Evolutionary conservation across 495 filamentous ascomycete species (phyloP), one percentile per base, ranked within the genome.

Genomic region (Cercophora samala): DNA sequence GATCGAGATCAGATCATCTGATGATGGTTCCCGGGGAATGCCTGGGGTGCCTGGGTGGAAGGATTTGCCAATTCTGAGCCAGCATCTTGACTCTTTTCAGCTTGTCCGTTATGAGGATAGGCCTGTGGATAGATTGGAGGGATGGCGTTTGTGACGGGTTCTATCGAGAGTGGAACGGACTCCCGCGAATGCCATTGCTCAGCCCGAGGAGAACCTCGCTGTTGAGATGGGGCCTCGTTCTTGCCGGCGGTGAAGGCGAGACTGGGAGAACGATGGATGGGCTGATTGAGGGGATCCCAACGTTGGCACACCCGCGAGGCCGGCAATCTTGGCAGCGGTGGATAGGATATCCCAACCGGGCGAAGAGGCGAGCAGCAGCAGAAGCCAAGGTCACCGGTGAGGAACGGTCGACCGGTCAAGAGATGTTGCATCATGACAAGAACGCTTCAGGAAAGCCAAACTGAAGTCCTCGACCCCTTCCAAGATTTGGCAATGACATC

Each of bases 161-260:
- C 29, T 32, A 8, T 32, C 4, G 29, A 32, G 29, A 4, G 29
- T 32, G 29, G 29, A 32, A 32, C 29, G n/a, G n/a, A n/a, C n/a
- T n/a, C 29, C 8, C 29, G 29, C 8, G 8, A 32, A 32, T 32
- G 3, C 29, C 29, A 32, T 32, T 32, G 8, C 29, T 13, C 37
- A 46, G 2, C 11, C 37, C 37, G 15, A 46, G 37, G 37, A 46
- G 9, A 46, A 46, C 13, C 22, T 56, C 53, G 53, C 53, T 56
- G n/a, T 56, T 56, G 9, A 23, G 1, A 22, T 5, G n/a, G 19
- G n/a, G 15, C 15, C 18, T 62, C 25, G 26, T 42, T 19, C 46
- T 21, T 62, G 60, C 60, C 60, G 60, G 60, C 60, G 60, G 60
- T 62, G 60, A 62, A 42, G 58, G 24, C 9, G 58, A n/a, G 23